These are phyloP conservation scores for Fusarium pseudograminearum DNA, from an alignment of 2,329 filamentous ascomycete genomes.

Conservation along the genomic window DNA sequence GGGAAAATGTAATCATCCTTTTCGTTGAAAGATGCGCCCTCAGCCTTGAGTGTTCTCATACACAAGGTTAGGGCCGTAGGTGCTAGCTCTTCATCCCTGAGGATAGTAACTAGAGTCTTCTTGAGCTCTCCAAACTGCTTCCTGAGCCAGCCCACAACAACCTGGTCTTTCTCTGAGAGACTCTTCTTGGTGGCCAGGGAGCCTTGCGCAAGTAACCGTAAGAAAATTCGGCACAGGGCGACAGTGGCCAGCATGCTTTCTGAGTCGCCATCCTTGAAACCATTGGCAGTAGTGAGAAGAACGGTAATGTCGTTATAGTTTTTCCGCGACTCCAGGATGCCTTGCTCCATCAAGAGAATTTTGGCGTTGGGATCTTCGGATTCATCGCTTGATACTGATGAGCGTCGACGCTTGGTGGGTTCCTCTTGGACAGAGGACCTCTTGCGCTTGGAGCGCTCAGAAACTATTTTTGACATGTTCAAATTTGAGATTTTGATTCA, in stretches of 20 bases:
- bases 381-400: slow-evolving; percentile 62
- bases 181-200: slow-evolving; percentile 74
- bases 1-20: slow-evolving; percentile 77
- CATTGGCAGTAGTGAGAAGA: slow-evolving; percentile 70
- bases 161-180: slow-evolving; percentile 77
- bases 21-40: slow-evolving; percentile 72
- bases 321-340: slow-evolving; percentile 86
- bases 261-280: slow-evolving; percentile 58
- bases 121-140: slow-evolving; percentile 80
- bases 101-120: slow-evolving; percentile 68
- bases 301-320: slow-evolving; percentile 91
- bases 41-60: slow-evolving; percentile 87
- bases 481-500: neutral
- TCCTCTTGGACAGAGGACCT: slow-evolving; percentile 57
- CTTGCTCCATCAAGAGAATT: slow-evolving; percentile 81
- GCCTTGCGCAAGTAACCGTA: slow-evolving; percentile 81
- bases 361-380: slow-evolving; percentile 69
- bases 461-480: slow-evolving; percentile 46
- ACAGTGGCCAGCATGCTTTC: slow-evolving; percentile 78
- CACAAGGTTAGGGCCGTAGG: slow-evolving; percentile 79
- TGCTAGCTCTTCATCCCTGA: slow-evolving; percentile 73
- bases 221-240: slow-evolving; percentile 87
- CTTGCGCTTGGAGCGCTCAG: slow-evolving; percentile 65
- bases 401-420: slow-evolving; percentile 64
- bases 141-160: slow-evolving; percentile 83